A percentile compares a stretch with the other conserved stretches of the same genome.
Conservation (phyloP, 768 basidiomycete species). For the Zangia roseola region DNA sequence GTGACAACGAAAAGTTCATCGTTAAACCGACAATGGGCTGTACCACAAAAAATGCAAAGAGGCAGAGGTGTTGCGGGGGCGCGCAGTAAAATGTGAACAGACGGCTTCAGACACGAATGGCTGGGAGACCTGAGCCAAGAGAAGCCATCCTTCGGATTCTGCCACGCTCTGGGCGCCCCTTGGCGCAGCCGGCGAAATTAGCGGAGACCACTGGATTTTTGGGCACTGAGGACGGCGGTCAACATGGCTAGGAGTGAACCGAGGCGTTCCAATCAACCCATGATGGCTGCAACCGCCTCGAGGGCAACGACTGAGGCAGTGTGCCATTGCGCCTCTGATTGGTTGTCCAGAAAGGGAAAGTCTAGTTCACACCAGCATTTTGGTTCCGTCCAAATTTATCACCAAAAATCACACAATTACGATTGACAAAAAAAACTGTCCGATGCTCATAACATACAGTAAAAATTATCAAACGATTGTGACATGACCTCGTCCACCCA, state of each 20-base stretch:
- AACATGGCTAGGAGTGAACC: background rate
- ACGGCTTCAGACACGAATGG: conserved; percentile 9
- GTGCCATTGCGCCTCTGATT: conserved; percentile 25
- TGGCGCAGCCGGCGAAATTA: conserved; percentile 5
- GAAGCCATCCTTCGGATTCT: conserved; percentile 28
- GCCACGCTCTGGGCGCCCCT: conserved; percentile 32
- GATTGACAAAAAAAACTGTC: background rate
- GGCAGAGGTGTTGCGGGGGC: conserved; percentile 11
- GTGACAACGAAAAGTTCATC: conserved; percentile 33
- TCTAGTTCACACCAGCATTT: background rate
- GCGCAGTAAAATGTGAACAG: conserved; percentile 1
- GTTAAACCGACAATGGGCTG: background rate
- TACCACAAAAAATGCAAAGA: background rate
- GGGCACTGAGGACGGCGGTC: conserved; percentile 2
- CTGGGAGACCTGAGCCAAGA: conserved; percentile 27
- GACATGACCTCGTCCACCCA: background rate
- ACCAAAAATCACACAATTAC: conserved; percentile 10
- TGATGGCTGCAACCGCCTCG: conserved; percentile 19
- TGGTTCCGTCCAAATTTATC: background rate
- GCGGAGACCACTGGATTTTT: background rate
- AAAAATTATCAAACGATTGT: background rate
- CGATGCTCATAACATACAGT: background rate
- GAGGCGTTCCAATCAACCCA: conserved; percentile 1
- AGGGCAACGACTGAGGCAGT: conserved; percentile 26
- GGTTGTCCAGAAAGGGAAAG: conserved; percentile 10